Conservation (phyloP, 352 stramenopile species). For the Globisporangium splendens region DNA sequence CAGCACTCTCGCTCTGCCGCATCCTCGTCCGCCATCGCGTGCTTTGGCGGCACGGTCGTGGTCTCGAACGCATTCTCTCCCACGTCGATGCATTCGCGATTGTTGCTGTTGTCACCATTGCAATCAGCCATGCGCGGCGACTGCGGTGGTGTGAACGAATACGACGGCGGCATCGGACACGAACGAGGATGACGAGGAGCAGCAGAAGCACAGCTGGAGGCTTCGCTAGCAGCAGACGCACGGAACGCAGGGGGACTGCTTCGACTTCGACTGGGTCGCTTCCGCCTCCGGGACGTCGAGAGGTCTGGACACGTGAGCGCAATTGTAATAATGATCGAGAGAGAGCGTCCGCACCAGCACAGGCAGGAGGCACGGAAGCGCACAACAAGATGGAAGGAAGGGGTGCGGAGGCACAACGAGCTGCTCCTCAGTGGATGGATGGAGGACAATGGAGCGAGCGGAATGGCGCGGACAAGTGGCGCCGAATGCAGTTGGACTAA, state of each 20-base stretch:
- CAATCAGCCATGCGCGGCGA: background rate
- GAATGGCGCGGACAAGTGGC: background rate
- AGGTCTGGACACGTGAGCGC: constrained; percentile 1
- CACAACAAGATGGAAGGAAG: no score
- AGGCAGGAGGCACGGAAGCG: background rate
- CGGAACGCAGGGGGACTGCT: background rate
- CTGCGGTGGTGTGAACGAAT: background rate
- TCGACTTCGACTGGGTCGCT: background rate
- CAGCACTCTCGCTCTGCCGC: background rate
- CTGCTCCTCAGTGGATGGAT: background rate
- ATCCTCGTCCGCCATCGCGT: background rate
- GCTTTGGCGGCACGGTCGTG: background rate
- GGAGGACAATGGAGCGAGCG: background rate
- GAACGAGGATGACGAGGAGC: background rate
- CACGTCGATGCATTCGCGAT: background rate
- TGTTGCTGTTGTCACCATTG: background rate
- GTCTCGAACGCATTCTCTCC: background rate
- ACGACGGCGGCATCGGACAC: background rate
- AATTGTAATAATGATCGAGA: constrained; percentile 1
- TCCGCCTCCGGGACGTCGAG: background rate
- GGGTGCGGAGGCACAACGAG: no score
- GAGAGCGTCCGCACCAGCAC: background rate
- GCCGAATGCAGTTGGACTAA: background rate
- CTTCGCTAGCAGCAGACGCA: background rate
- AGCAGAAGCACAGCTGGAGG: background rate